phyloP scores from a whole-genome alignment of 1,284 basidiomycete genomes.

The Bondarzewia mesenterica region DNA sequence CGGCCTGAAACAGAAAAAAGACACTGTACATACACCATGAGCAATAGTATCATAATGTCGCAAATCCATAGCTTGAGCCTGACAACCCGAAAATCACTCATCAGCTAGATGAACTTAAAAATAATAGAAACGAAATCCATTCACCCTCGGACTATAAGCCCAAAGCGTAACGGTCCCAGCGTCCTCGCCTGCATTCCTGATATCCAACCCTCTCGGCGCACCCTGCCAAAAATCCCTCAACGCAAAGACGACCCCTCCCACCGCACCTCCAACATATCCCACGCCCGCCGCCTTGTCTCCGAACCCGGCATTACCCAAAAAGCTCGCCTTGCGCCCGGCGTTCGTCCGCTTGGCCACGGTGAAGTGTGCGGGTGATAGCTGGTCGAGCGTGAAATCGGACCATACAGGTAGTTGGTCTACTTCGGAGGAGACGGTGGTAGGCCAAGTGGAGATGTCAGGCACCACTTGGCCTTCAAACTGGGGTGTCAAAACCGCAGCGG shows the following conservation, averaged over 20 bases:
- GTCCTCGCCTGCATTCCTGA: slow-evolving; percentile 26
- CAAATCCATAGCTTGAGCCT: slow-evolving; percentile 33
- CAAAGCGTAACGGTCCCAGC: slow-evolving; percentile 28
- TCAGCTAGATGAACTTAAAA: background rate
- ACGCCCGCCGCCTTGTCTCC: slow-evolving; percentile 28
- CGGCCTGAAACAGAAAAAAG: no score
- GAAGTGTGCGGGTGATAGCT: slow-evolving; percentile 26
- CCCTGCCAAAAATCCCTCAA: slow-evolving; percentile 35
- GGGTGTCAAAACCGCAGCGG: slow-evolving; percentile 28
- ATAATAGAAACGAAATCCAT: slow-evolving; percentile 4
- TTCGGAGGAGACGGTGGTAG: slow-evolving; percentile 26
- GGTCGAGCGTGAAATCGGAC: slow-evolving; percentile 31
- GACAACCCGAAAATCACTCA: background rate
- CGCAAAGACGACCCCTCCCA: slow-evolving; percentile 30
- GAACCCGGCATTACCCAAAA: slow-evolving; percentile 27
- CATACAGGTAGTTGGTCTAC: slow-evolving; percentile 27
- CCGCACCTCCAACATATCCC: slow-evolving; percentile 34
- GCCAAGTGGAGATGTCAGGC: slow-evolving; percentile 30
- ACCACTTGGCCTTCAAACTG: slow-evolving; percentile 32
- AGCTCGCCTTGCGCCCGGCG: slow-evolving; percentile 23
- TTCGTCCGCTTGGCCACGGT: slow-evolving; percentile 28
- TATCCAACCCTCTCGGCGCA: slow-evolving; percentile 29
- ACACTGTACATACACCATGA: slow-evolving; percentile 25
- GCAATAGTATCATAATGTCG: slow-evolving; percentile 34
- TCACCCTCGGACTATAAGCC: slow-evolving; percentile 31